Conservation (phyloP, 441 rosid species). For the Populus tomentosa region DNA sequence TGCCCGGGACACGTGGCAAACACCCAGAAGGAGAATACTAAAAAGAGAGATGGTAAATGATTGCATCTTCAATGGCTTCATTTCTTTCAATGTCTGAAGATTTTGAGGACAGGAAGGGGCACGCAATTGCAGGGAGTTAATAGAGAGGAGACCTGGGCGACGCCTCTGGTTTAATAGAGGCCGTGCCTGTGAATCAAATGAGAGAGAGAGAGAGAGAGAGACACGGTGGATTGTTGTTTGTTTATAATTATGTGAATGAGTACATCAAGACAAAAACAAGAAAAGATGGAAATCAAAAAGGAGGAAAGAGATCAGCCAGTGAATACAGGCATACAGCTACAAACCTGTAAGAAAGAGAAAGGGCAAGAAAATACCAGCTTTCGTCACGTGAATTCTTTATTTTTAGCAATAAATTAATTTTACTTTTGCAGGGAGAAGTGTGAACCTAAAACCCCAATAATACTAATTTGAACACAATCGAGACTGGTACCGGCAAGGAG, state of each 20-base stretch:
- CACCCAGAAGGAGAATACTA: slow-evolving; percentile 28
- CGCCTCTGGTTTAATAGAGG: background rate
- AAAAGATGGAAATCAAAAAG: background rate
- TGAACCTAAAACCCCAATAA: background rate
- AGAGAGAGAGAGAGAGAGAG: background rate
- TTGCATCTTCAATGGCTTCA: slow-evolving; percentile 5
- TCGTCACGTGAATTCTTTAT: background rate
- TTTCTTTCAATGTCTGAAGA: background rate
- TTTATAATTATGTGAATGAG: slow-evolving; percentile 29
- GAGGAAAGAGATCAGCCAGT: background rate
- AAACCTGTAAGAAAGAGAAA: background rate
- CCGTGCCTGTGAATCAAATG: background rate
- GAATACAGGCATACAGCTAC: background rate
- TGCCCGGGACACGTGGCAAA: slow-evolving; percentile 31
- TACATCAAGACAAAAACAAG: slow-evolving; percentile 19
- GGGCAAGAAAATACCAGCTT: background rate
- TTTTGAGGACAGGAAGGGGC: background rate
- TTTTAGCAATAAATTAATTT: no score
- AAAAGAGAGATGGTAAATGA: slow-evolving; percentile 1
- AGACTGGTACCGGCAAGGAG: no score
- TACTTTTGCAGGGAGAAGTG: background rate
- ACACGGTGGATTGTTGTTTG: slow-evolving; percentile 25
- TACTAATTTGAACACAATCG: no score
- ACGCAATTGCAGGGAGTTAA: background rate
- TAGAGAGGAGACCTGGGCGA: background rate